Base-by-base conservation (phyloP, 164 flowering plant genomes). In the Tetracentron sinense region DNA sequence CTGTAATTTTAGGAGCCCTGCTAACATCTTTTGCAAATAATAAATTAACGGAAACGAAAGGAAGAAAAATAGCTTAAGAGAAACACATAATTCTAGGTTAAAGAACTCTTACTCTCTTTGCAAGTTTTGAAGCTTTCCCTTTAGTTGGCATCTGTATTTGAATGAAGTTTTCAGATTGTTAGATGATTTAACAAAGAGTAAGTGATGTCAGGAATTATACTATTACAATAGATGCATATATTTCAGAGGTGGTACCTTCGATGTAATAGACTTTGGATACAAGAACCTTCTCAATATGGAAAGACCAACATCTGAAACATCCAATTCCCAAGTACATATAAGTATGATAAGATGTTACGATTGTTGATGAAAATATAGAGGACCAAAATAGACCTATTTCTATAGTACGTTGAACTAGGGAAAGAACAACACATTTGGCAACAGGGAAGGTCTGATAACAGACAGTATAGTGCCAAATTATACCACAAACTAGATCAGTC, bases 221-320 rank as follows among this genome's bases (percentile, higher is more conserved):
- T n/a, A 44, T 64, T 16, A 42, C 8, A 51, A n/a, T 6, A 49
- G 14, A 56, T 25, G 46, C 42, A 77, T 29, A 50, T 2, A 60
- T 29, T 47, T 42, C 22, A 54, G 54, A 56, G 59, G 47, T 46
- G 50, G 46, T 79, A 91, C 97, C 96, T 86, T 83, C 52, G 77
- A 55, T 15, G 47, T n/a, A 25, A 38, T n/a, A 60, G 90, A 78
- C 26, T 84, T 83, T 44, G 89, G 79, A 51, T 70, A 30, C 83
- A 94, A 79, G 76, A 94, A 94, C 69, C 88, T 82, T 74, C 82
- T 81, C 72, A 94, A 68, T 54, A 94, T 75, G 20, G 99, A 88
- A 72, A 91, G 96, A 48, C 99, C 99, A 47, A 84, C 96, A 76
- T 84, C 99, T 94, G 93, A 62, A 77, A 64, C 52, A 29, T 58